Base-by-base conservation (phyloP, 1,284 basidiomycete genomes). In the Trichosporon inkin region DNA sequence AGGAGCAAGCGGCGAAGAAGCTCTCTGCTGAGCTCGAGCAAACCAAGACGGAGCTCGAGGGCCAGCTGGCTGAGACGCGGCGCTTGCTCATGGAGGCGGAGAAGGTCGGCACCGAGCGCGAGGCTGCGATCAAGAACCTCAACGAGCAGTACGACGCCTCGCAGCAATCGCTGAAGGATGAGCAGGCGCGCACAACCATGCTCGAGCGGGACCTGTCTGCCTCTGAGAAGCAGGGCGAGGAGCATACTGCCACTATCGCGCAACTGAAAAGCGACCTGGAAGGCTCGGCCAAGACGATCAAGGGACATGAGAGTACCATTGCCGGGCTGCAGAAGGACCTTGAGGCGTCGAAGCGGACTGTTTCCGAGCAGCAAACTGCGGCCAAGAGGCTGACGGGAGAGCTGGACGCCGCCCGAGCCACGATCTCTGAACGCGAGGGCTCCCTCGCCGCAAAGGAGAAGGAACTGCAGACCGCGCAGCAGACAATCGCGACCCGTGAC, bases 401-500 rank as follows among this genome's bases (percentile, higher is more conserved):
- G 24, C 19, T 54, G 5, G 57, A 59, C 4, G 51, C 34, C 10
- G 51, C 51, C 17, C 51, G 35, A 1, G 34, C 32, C 32, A 35
- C 17, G n/a, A 37, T 53, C 51, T 36, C 34, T 6, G 34, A 53
- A 34, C 51, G 28, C 28, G 28, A 32, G 4, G 8, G 28, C 28
- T 32, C 28, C 28, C 28, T 32, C 28, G 28, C 28, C 28, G 28
- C 28, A 5, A 8, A 4, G 8, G 28, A 32, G 16, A 32, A 49
- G 16, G 22, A 49, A 7, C 44, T 49, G 22, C 22, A 49, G 24
- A 24, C 44, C 6, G 44, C 44, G 4, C 44, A 39, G 35, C 56
- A 71, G n/a, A 40, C 60, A 17, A 57, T 47, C 38, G 47, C 57
- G 11, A 56, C 66, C 28, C 61, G 61, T 10, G 63, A 65, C n/a